Evolutionary conservation across 2,329 filamentous ascomycete genomes (phyloP), one percentile per base, ranked within the genome.

Genomic region (Pestalotiopsis sp.): DNA sequence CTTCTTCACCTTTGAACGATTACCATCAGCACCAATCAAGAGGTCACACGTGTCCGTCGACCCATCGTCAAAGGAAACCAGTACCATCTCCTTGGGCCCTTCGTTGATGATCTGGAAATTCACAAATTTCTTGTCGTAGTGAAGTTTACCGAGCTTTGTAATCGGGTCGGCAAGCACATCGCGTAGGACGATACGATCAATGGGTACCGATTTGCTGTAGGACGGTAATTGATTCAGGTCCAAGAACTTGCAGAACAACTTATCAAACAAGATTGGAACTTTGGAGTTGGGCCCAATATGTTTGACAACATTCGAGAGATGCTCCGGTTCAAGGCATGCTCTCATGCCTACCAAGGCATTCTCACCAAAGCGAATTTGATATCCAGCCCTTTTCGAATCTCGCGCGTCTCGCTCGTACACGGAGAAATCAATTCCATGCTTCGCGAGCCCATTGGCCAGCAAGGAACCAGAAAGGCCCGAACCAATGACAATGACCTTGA

Each of bases 401-500:
- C 38, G 44, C 6, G n/a, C 22, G 17, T 64, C 59, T 59, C 69
- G 70, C 38, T 73, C 72, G 67, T 69, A 73, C 22, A 73, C 65
- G 17, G 35, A 55, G 22, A 70, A 62, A 13, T 69, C 30, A 44
- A 73, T 57, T 24, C 38, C 52, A 22, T 71, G 44, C 11, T 70
- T 70, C 4, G 66, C 22, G 17, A 74, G 64, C 22, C 72, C 72
- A 38, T 73, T 73, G 48, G 71, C 70, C 4, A 74, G 70, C n/a
- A 67, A 66, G 7, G 67, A 55, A 17, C 70, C 72, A 13, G 72
- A 65, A 24, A 74, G 69, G 9, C 72, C 72, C n/a, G 60, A 67
- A 17, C 72, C 72, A 22, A 73, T 70, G 44, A 74, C 70, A 17
- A 72, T 68, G 4, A 73, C 68, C 44, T 73, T 70, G 66, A 69